Evolutionary conservation across 345 rosid genomes (phyloP), one percentile per base, ranked within the genome.

Genomic region (Sisymbrium altissimum): DNA sequence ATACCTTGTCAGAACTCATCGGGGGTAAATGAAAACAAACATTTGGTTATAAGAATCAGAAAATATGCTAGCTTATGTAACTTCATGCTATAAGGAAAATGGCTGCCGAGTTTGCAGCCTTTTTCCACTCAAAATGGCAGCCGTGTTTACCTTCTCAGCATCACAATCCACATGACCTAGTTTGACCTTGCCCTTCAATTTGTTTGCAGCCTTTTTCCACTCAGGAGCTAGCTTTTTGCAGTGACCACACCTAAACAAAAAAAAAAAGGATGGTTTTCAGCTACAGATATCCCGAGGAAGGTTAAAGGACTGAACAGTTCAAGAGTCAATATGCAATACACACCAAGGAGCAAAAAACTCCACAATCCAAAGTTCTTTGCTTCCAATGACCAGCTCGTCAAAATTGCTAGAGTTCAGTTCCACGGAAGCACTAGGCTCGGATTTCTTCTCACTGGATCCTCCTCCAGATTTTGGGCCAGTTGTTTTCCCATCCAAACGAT

Each of bases 341-440:
- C 25, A 45, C 97, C 98, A 94, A 69, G 98, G 98, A 61, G 98
- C 97, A 46, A 91, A 91, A 75, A 94, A 91, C 81, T 94, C 98
- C 75, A 94, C 91, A 66, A 94, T 76, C 98, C 98, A 94, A 60
- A 91, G 90, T 13, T 91, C 93, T 82, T 89, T 91, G 81, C 98
- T 91, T 84, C 86, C 86, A 66, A 79, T 80, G 48, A 94, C 97
- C 87, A 89, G 72, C 75, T 91, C 90, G 69, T 91, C 97, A 80
- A 94, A 94, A 56, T 89, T 91, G 76, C 59, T 73, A 69, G 98
- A 86, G 76, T 83, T 89, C 78, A 94, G 69, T 82, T 88, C 97
- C 43, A 82, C 84, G 0, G 97, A 94, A 12, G 81, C 84, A 81
- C 80, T 85, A 23, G 96, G 76, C 72, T 88, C 89, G 25, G 97